Evolutionary conservation across 768 basidiomycete species (phyloP).

Genomic region (Panaeolus cyanescens): DNA sequence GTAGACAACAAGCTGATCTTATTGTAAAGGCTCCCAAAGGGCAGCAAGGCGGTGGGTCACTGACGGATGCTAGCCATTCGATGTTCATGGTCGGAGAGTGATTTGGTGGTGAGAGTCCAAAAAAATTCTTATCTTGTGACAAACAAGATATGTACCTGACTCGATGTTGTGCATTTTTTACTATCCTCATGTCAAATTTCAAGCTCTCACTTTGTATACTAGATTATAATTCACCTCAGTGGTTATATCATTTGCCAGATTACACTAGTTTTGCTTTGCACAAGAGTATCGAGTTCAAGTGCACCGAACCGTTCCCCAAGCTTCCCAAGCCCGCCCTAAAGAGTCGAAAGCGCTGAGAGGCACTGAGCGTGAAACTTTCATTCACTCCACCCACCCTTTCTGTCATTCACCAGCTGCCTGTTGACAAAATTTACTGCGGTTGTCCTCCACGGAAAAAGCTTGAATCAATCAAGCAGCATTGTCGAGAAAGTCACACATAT

Average conservation of each 20-base stretch:
- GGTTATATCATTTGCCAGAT: background rate
- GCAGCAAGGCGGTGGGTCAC: background rate
- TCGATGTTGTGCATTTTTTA: background rate
- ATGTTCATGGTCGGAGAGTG: background rate
- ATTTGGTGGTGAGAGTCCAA: background rate
- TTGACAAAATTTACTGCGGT: too few species aligned
- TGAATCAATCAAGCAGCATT: too few species aligned
- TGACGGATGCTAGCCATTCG: background rate
- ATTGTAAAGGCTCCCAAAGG: slow-evolving; percentile 66
- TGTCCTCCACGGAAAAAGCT: too few species aligned
- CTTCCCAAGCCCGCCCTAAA: too few species aligned
- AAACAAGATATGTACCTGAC: background rate
- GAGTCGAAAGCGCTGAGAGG: too few species aligned
- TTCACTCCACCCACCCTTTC: too few species aligned
- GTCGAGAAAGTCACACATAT: too few species aligned
- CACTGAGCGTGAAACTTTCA: too few species aligned
- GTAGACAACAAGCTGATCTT: slow-evolving; percentile 81
- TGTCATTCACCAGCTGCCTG: too few species aligned
- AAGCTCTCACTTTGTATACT: background rate
- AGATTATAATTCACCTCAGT: background rate
- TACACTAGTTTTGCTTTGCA: too few species aligned
- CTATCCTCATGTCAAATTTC: background rate
- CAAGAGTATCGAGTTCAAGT: too few species aligned
- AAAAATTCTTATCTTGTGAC: background rate
- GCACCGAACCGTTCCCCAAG: too few species aligned